phyloP scores from a whole-genome alignment of 108 stramenopile genomes.

The Nitzschia sp. region DNA sequence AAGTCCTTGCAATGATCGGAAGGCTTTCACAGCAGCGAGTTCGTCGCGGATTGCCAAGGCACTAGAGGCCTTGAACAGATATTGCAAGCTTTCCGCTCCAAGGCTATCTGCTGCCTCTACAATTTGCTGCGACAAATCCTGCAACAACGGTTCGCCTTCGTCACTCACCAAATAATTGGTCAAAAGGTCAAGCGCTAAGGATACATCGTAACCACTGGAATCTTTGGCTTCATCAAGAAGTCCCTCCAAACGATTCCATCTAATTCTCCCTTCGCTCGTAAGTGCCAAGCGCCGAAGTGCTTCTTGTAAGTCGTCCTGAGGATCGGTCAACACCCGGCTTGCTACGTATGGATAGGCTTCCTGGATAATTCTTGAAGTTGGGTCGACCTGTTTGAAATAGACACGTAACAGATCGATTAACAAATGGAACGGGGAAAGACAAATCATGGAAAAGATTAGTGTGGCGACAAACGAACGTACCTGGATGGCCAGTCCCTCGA shows the following conservation, averaged over 20 bases:
- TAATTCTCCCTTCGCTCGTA: slow-evolving; percentile 75
- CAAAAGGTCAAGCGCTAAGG: slow-evolving; percentile 81
- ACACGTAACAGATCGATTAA: background rate
- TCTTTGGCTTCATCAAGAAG: slow-evolving; percentile 83
- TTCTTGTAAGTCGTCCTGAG: slow-evolving; percentile 82
- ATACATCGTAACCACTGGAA: slow-evolving; percentile 76
- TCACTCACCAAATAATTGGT: slow-evolving; percentile 83
- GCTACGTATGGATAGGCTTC: slow-evolving; percentile 97
- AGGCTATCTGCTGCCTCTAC: slow-evolving; percentile 79
- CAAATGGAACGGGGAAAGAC: background rate
- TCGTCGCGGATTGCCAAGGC: slow-evolving; percentile 74
- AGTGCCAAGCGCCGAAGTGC: slow-evolving; percentile 81
- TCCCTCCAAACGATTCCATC: slow-evolving; percentile 91
- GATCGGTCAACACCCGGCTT: slow-evolving; percentile 90
- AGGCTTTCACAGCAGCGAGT: slow-evolving; percentile 61
- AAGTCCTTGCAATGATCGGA: slow-evolving; percentile 57
- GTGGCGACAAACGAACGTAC: slow-evolving; percentile 18
- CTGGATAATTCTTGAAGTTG: slow-evolving; percentile 84
- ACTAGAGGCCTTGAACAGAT: slow-evolving; percentile 55
- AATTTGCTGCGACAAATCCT: slow-evolving; percentile 73
- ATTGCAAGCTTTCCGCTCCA: slow-evolving; percentile 64
- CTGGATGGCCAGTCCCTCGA: slow-evolving; percentile 96
- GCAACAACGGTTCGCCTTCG: slow-evolving; percentile 69
- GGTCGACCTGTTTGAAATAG: slow-evolving; percentile 59
- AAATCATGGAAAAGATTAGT: background rate